Conservation (phyloP, 805 yeast genomes). For the Schwanniomyces polymorphus region DNA sequence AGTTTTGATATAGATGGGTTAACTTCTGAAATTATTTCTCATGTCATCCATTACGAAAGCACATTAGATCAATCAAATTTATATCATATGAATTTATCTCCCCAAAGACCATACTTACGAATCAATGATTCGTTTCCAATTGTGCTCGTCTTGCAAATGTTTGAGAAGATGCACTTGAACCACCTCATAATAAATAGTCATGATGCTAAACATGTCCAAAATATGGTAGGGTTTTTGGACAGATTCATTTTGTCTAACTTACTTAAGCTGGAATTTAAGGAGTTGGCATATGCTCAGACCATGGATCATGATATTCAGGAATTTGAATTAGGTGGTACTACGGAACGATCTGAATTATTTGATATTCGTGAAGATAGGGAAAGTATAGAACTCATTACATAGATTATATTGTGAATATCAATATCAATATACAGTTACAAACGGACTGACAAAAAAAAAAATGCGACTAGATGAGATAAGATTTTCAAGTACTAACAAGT, state of each 20-base stretch:
- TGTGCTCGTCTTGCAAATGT: conserved; percentile 32
- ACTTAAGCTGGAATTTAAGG: conserved; percentile 25
- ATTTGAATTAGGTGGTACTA: conserved; percentile 22
- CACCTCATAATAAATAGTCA: conserved; percentile 27
- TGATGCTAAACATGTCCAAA: conserved; percentile 6
- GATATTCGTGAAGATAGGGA: conserved; percentile 16
- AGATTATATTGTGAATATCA: conserved; percentile 1
- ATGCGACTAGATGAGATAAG: not conserved
- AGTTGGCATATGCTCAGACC: conserved; percentile 9
- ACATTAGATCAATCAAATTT: conserved; percentile 4
- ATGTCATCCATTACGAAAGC: conserved; percentile 24
- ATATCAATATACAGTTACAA: not conserved
- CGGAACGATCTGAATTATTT: conserved; percentile 6
- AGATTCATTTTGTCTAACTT: conserved; percentile 32
- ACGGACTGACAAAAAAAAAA: no score
- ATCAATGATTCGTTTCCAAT: conserved; percentile 31
- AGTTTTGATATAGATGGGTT: conserved; percentile 20
- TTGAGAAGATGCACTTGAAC: conserved; percentile 40
- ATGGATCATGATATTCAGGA: conserved; percentile 11
- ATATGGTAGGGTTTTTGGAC: conserved; percentile 38
- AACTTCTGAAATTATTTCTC: conserved; percentile 18
- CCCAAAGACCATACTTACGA: conserved; percentile 23
- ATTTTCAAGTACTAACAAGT: no score
- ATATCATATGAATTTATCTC: conserved; percentile 12
- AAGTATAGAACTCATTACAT: conserved; percentile 32